Conservation (phyloP, 1,139 yeast genomes). For the Saccharomyces uvarum region DNA sequence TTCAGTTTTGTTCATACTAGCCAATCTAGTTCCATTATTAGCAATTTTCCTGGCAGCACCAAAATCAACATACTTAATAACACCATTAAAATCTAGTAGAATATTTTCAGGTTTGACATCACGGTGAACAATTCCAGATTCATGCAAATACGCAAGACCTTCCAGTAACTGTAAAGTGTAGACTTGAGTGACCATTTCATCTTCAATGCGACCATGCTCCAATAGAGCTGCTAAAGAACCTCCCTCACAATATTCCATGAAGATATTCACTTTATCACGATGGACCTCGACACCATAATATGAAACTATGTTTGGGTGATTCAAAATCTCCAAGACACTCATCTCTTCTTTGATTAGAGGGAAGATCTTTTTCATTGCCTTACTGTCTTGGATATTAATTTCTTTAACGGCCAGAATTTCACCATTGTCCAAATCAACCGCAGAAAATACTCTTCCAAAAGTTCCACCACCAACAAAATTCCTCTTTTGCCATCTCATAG, state of each 20-base stretch:
- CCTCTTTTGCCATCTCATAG: conserved; percentile 97
- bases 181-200: conserved; percentile 85
- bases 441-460: conserved; percentile 89
- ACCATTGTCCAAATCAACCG: conserved; percentile 88
- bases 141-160: conserved; percentile 90
- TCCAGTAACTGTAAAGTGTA: conserved; percentile 90
- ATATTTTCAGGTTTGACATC: conserved; percentile 96
- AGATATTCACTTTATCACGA: conserved; percentile 87
- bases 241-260: conserved; percentile 97
- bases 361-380: conserved; percentile 74
- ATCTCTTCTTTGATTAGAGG: conserved; percentile 91
- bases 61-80: conserved; percentile 89
- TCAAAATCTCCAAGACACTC: conserved; percentile 90
- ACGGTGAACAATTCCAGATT: conserved; percentile 91
- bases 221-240: conserved; percentile 82
- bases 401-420: conserved; percentile 97
- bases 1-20: conserved; percentile 2
- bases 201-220: conserved; percentile 89
- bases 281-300: conserved; percentile 97
- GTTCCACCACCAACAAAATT: conserved; percentile 91
- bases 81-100: conserved; percentile 83
- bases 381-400: conserved; percentile 82
- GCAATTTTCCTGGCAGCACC: conserved; percentile 97
- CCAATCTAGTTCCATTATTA: conserved; percentile 33
- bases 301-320: conserved; percentile 93